A percentile compares a stretch with the other conserved stretches of the same genome.
Evolutionary conservation across 148 eudicot genomes (phyloP).

Genomic region (Hydrangea macrophylla): DNA sequence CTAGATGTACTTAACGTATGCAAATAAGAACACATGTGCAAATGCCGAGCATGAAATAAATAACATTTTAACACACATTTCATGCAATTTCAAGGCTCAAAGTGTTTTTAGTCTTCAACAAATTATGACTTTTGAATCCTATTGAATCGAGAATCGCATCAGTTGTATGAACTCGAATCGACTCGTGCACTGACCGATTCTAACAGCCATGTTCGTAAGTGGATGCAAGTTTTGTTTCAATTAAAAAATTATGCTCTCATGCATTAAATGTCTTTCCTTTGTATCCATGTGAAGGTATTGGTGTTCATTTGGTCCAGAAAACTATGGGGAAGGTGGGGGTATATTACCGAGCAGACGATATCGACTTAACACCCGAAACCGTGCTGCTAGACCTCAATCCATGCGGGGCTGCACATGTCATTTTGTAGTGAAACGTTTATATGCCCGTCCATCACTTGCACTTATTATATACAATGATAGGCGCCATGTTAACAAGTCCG

Average conservation of each 20-base stretch:
- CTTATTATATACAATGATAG: slow-evolving; percentile 72
- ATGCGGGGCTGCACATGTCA: slow-evolving; percentile 97
- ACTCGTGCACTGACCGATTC: no score
- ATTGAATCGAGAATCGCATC: no score
- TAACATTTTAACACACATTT: no score
- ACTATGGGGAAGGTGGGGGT: slow-evolving; percentile 95
- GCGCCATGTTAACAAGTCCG: slow-evolving; percentile 87
- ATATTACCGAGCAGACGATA: slow-evolving; percentile 84
- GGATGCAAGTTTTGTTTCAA: not conserved
- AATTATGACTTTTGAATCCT: no score
- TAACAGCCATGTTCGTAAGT: no score
- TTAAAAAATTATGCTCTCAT: not conserved
- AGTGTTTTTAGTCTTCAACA: no score
- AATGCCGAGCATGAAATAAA: no score
- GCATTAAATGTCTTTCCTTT: not conserved
- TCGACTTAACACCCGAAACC: slow-evolving; percentile 92
- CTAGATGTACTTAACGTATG: no score
- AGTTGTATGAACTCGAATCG: no score
- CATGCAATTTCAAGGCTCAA: no score
- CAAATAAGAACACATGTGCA: no score
- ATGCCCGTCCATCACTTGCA: slow-evolving; percentile 75
- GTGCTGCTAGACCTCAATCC: slow-evolving; percentile 97
- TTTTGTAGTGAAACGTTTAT: slow-evolving; percentile 92
- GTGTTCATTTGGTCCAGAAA: slow-evolving; percentile 99
- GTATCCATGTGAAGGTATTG: slow-evolving; percentile 63